These are phyloP conservation scores for Teratosphaeria gauchensis DNA, from an alignment of 2,329 filamentous ascomycete genomes.

Conservation along the genomic window DNA sequence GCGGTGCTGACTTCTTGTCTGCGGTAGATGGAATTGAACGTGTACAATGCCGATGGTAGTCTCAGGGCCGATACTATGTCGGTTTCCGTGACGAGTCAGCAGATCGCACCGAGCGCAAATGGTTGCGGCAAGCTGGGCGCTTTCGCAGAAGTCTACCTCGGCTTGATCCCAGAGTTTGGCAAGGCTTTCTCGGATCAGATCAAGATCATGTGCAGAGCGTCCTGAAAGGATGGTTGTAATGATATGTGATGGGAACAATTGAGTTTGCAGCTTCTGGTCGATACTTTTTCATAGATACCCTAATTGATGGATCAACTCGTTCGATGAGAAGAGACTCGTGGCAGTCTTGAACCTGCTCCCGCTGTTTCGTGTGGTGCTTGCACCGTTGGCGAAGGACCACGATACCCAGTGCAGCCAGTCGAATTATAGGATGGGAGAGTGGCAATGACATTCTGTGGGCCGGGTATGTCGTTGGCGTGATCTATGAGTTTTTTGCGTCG, in stretches of 20 bases:
- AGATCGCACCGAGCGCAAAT: background rate
- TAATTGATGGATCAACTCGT: too few species aligned
- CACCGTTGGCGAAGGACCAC: too few species aligned
- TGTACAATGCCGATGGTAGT: background rate
- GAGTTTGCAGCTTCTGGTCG: background rate
- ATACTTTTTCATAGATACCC: too few species aligned
- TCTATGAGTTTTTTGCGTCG: too few species aligned
- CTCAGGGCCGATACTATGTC: background rate
- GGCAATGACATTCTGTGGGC: too few species aligned
- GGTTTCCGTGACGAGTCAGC: background rate
- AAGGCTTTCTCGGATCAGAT: background rate
- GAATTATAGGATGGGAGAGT: too few species aligned
- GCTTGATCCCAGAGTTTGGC: background rate
- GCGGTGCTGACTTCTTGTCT: background rate
- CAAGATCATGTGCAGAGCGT: background rate
- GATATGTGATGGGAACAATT: background rate
- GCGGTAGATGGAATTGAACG: background rate
- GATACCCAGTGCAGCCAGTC: too few species aligned
- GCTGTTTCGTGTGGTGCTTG: too few species aligned
- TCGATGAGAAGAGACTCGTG: too few species aligned
- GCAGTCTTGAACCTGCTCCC: too few species aligned
- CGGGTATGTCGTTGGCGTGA: too few species aligned
- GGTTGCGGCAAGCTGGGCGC: background rate
- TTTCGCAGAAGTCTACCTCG: background rate
- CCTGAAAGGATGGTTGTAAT: background rate